phyloP scores from a whole-genome alignment of 805 yeast genomes.

The Metschnikowia borealis region DNA sequence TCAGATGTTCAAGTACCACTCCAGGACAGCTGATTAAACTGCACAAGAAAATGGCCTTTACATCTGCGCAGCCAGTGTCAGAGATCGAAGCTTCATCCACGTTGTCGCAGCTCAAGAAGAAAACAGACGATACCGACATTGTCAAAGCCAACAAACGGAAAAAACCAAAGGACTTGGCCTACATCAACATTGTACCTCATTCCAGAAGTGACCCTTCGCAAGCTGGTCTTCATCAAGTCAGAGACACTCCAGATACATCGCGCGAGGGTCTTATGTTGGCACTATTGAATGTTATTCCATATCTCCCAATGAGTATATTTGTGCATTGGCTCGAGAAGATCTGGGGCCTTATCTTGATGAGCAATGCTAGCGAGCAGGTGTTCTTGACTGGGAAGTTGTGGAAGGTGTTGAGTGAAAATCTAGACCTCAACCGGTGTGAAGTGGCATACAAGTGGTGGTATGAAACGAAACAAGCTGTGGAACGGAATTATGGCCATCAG shows the following conservation, averaged over 20 bases:
- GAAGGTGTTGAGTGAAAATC: constrained; percentile 53
- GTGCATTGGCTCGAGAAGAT: constrained; percentile 46
- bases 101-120: constrained; percentile 25
- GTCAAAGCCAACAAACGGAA: constrained; percentile 27
- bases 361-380: constrained; percentile 34
- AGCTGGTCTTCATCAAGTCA: constrained; percentile 2
- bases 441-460: constrained; percentile 65
- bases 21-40: constrained; percentile 27
- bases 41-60: constrained; percentile 14
- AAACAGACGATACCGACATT: constrained; percentile 20
- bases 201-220: constrained; percentile 7
- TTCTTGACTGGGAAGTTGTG: constrained; percentile 44
- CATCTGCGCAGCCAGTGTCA: constrained; percentile 37
- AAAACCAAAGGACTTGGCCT: constrained; percentile 28
- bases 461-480: constrained; percentile 20
- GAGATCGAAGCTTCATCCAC: constrained; percentile 37
- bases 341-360: constrained; percentile 30
- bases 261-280: constrained; percentile 48
- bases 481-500: constrained; percentile 6
- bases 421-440: constrained; percentile 53
- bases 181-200: constrained; percentile 14
- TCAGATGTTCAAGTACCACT: constrained; percentile 33
- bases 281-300: constrained; percentile 51
- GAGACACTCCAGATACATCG: constrained; percentile 34
- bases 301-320: constrained; percentile 42